Evolutionary conservation across 2,329 filamentous ascomycete genomes (phyloP).

Genomic region (Fusarium sp.): DNA sequence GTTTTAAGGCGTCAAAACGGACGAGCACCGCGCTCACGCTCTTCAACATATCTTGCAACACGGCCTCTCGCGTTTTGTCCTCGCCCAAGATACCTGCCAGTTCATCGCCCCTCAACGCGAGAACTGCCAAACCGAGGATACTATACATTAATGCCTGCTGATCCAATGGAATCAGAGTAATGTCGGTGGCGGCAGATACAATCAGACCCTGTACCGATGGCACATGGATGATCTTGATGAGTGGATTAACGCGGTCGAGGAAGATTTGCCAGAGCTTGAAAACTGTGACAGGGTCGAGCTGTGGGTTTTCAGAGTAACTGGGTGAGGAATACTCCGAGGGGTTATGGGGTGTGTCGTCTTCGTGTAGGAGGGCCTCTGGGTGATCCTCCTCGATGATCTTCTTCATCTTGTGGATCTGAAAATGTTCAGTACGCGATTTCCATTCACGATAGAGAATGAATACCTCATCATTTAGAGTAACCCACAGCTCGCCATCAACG

Average conservation of each 20-base stretch:
- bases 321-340: not conserved
- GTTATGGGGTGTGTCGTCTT: not conserved
- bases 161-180: not conserved
- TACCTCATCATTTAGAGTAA: not conserved
- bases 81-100: not conserved
- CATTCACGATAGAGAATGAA: not conserved
- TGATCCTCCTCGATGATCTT: not conserved
- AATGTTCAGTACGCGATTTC: not conserved
- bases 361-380: not conserved
- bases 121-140: not conserved
- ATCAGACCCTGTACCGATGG: not conserved
- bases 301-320: not conserved
- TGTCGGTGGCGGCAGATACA: not conserved
- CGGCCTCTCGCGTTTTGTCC: not conserved
- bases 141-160: not conserved
- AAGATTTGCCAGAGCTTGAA: not conserved
- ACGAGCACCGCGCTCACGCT: not conserved
- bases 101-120: not conserved
- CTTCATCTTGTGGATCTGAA: not conserved
- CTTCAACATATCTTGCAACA: not conserved
- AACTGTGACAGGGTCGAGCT: not conserved
- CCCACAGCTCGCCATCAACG: not conserved
- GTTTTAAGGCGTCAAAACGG: not conserved
- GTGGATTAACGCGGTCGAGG: not conserved
- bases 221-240: not conserved